A percentile compares a stretch with the other conserved stretches of the same genome.
Evolutionary conservation across 2,329 filamentous ascomycete genomes (phyloP).

Genomic region (Botrytis cinerea): DNA sequence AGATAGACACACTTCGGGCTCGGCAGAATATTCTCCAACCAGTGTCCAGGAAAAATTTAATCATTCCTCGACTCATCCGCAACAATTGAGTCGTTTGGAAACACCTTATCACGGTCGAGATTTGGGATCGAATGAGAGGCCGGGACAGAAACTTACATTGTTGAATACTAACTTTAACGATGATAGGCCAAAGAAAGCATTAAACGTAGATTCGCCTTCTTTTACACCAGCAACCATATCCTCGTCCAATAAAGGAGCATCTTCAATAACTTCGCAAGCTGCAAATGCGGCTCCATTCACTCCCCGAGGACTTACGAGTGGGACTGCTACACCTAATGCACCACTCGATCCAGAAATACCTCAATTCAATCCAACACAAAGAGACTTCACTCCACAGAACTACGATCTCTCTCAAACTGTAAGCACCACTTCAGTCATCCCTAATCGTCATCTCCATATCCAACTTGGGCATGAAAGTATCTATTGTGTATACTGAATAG

Average conservation of each 20-base stretch:
- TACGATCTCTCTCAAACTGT: conserved; percentile 56
- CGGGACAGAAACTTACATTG: not conserved
- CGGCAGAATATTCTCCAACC: not conserved
- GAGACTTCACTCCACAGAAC: conserved; percentile 60
- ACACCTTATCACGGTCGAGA: not conserved
- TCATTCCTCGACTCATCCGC: not conserved
- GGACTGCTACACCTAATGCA: conserved; percentile 39
- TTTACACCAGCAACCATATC: conserved; percentile 72
- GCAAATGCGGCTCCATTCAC: conserved; percentile 88
- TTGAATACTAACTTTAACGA: conserved; percentile 8
- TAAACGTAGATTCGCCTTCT: conserved; percentile 95
- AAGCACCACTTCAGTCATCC: conserved; percentile 32
- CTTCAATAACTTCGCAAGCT: conserved; percentile 78
- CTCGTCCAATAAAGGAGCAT: conserved; percentile 63
- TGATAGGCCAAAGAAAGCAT: conserved; percentile 66
- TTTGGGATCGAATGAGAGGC: not conserved
- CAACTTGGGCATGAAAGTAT: not conserved
- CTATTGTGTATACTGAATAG: not conserved
- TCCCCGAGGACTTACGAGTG: conserved; percentile 57
- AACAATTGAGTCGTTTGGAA: not conserved
- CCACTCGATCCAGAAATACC: conserved; percentile 43
- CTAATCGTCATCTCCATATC: not conserved
- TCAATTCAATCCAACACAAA: conserved; percentile 56
- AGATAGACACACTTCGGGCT: not conserved
- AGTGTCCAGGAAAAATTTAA: not conserved